Conservation (phyloP, 148 eudicot species). For the Vaccinium myrtillus region DNA sequence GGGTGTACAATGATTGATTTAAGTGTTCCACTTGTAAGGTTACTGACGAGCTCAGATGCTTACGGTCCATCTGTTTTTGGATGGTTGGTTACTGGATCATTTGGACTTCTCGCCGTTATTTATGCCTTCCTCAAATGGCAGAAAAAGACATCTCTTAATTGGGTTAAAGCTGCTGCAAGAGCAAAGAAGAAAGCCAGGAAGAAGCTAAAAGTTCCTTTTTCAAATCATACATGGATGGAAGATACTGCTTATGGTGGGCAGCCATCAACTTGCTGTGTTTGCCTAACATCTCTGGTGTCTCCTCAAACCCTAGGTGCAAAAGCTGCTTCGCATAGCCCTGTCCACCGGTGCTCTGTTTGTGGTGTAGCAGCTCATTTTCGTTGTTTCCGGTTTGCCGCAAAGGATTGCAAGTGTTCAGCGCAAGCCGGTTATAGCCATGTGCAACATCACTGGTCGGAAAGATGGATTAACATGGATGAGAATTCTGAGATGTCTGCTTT, state of each 20-base stretch:
- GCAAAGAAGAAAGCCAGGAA: constrained; percentile 84
- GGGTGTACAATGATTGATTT: constrained; percentile 47
- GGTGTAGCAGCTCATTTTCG: constrained; percentile 77
- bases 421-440: constrained; percentile 68
- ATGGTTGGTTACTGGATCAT: constrained; percentile 74
- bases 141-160: constrained; percentile 58
- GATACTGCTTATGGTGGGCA: constrained; percentile 61
- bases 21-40: constrained; percentile 39
- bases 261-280: constrained; percentile 80
- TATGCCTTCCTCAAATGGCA: constrained; percentile 78
- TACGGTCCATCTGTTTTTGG: constrained; percentile 54
- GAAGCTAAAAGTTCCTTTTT: constrained; percentile 68
- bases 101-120: constrained; percentile 60
- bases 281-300: constrained; percentile 57
- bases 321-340: constrained; percentile 51
- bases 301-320: constrained; percentile 51
- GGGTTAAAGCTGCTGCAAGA: constrained; percentile 90
- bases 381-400: constrained; percentile 68
- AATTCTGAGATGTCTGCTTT: constrained; percentile 74
- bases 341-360: constrained; percentile 79
- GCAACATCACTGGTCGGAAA: constrained; percentile 91
- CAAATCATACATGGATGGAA: constrained; percentile 77
- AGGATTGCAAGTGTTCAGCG: constrained; percentile 83
- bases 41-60: constrained; percentile 43
- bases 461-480: constrained; percentile 74